Base-by-base conservation (phyloP, 2,329 filamentous ascomycete species). In the Didymosphaeria variabile region DNA sequence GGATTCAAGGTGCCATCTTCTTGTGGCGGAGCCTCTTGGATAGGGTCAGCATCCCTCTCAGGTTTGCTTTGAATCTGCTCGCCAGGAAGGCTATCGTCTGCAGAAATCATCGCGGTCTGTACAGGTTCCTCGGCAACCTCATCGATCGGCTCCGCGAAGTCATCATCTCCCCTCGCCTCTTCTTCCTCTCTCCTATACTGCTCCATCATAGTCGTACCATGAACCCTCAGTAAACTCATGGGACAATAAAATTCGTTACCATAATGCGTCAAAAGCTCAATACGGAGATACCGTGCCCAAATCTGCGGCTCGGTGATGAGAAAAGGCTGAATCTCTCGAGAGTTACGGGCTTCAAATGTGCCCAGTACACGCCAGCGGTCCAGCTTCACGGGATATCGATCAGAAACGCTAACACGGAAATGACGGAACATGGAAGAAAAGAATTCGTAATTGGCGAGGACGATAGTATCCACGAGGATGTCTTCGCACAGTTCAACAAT, bases 391-490 rank as follows among this genome's bases (percentile, higher is more conserved):
- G 95, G 95, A 78, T 97, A 98, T 59, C 93, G 89, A 80, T 98
- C 95, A 60, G 94, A 96, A 51, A 97, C 94, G 75, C 92, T 96
- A 68, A 98, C 88, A 55, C 91, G 87, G 77, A 99, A 97, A 51
- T 90, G 91, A 56, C 93, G 90, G 70, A 98, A 91, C 86, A 97
- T 97, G 75, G 93, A 97, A 58, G 93, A 97, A 83, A 99, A 99
- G 82, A 99, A 99, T 78, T 99, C 95, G 71, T 96, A 99, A 77
- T 99, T 99, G 63, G 94, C 95, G 57, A 99, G 85, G n/a, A 98
- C 95, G 44, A 99, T 85, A 0, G 95, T 99, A 75, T 99, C 95
- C 60, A 99, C 91, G 47, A 97, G 85, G 47, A 90, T 91, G 67
- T 89, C 87, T 69, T 97, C 93, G 77, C 93, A 98, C 32, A 99